Base-by-base conservation (phyloP, 139 green algal genomes). In the Volvox reticuliferus region DNA sequence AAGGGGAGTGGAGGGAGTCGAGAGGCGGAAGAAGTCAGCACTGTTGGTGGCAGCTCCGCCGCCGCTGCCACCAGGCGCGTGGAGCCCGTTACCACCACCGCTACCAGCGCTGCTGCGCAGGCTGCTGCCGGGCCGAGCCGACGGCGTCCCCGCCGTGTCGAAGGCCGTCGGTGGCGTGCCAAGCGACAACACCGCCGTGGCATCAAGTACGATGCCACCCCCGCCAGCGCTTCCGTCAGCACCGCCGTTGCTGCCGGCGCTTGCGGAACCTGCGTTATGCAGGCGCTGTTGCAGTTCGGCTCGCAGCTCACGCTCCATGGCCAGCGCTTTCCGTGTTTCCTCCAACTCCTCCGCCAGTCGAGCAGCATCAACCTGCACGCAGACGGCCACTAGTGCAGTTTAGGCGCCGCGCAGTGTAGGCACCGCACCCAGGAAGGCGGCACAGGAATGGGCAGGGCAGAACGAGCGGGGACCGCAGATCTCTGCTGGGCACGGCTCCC, bases 231-330 rank as follows among this genome's bases (percentile, higher is more conserved):
- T 73, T 30, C 20, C 50, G 71, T 1, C 71, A 32, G 13, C 85
- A 24, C 50, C 33, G 73, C 0, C 71, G 71, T 44, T 22, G n/a
- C 71, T 73, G 73, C 0, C 71, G 71, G 69, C 35, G n/a, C 71
- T 73, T 20, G n/a, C 18, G 71, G 24, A 36, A 0, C 35, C 71
- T 13, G 19, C 32, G 30, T 65, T 44, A 37, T 84, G 55, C 30
- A 90, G 86, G 1, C 75, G 73, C 86, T 85, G 73, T 61, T 90
- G 73, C 69, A 90, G 86, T 71, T 90, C 86, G 19, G 86, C 21
- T 3, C 86, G 50, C 22, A 90, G 86, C 55, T 71, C 86, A 16
- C 86, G 86, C 55, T 90, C 86, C 86, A 90, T 76, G 14, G 84
- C 75, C 55, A 90, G 86, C 6, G 86, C 86, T 12, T 61, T 55